Conservation (phyloP, 257 asterid genomes). For the Nicotiana undulata region DNA sequence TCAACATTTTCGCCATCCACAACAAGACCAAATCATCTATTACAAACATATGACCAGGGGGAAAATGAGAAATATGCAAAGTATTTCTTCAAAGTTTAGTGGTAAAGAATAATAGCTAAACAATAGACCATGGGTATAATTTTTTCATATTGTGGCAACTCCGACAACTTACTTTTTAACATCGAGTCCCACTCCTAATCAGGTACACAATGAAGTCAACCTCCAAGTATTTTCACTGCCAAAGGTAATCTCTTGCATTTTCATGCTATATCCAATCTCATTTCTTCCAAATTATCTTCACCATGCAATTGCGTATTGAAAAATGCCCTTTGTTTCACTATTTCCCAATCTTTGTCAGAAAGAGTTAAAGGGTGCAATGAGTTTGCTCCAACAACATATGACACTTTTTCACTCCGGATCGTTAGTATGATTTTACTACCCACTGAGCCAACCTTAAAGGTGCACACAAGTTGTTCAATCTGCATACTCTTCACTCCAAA, state of each 20-base stretch:
- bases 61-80: conserved; percentile 38
- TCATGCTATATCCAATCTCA: conserved; percentile 22
- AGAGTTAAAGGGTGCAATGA: not conserved
- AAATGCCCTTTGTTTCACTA: conserved; percentile 24
- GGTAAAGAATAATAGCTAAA: conserved; percentile 35
- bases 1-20: conserved; percentile 38
- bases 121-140: conserved; percentile 18
- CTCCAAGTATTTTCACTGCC: conserved; percentile 30
- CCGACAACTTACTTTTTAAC: conserved; percentile 28
- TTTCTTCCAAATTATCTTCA: conserved; percentile 2
- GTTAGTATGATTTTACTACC: conserved; percentile 14
- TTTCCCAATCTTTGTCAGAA: conserved; percentile 26
- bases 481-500: not conserved
- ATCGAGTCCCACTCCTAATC: conserved; percentile 22
- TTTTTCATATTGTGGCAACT: conserved; percentile 19
- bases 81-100: conserved; percentile 20
- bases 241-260: conserved; percentile 35
- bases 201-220: conserved; percentile 19
- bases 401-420: conserved; percentile 18
- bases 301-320: not conserved
- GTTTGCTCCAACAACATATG: not conserved
- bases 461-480: not conserved
- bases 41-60: conserved; percentile 16
- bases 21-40: conserved; percentile 19
- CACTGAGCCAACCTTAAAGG: not conserved